Conservation (phyloP, 352 stramenopile genomes). For the Thraustochytrium striatum region DNA sequence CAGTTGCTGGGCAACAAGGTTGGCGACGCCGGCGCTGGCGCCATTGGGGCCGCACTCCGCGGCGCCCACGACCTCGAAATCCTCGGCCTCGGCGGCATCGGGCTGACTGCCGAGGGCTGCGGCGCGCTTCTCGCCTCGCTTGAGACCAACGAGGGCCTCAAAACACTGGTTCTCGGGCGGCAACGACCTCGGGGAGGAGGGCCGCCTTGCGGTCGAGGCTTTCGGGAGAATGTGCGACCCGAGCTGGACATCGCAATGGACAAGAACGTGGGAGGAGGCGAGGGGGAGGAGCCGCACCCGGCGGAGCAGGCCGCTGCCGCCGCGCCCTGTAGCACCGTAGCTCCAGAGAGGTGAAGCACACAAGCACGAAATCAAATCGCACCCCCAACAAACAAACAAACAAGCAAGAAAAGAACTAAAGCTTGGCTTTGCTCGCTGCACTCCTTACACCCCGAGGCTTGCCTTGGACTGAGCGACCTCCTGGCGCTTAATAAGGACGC, state of each 20-base stretch:
- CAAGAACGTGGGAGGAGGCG: neutral
- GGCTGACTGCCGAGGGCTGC: neutral
- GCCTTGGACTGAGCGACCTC: constrained; percentile 26
- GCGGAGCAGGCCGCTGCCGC: neutral
- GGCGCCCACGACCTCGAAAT: neutral
- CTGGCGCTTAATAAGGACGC: constrained; percentile 33
- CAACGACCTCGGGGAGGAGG: constrained; percentile 29
- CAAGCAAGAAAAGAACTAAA: neutral
- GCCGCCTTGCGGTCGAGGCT: neutral
- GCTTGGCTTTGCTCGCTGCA: neutral
- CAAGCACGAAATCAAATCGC: neutral
- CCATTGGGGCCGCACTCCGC: neutral
- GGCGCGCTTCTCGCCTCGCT: neutral
- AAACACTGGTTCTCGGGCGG: constrained; percentile 18
- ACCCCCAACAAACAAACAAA: neutral
- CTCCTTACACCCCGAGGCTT: neutral
- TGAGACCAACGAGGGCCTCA: neutral
- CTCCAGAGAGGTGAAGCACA: neutral
- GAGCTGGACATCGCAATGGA: neutral
- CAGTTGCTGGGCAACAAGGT: constrained; percentile 11
- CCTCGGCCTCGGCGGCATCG: neutral
- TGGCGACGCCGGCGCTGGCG: constrained; percentile 3
- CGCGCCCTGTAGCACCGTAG: neutral
- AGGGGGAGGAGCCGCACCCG: neutral
- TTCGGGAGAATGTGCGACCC: neutral